phyloP scores from a whole-genome alignment of 805 yeast genomes.

The Peterozyma xylosa region DNA sequence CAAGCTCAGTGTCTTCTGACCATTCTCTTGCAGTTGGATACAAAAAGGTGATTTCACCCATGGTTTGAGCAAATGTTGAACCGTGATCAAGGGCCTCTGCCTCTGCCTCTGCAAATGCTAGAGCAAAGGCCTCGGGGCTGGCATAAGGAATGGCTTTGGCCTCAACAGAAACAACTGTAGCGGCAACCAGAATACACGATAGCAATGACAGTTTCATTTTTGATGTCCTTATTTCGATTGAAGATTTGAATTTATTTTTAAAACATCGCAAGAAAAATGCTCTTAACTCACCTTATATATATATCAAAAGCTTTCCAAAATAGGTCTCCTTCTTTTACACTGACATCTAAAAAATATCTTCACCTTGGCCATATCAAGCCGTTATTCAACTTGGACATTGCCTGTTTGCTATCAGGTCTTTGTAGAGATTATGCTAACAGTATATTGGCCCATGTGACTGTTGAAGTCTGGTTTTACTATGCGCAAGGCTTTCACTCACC shows the following conservation, averaged over 20 bases:
- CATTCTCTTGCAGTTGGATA: conserved; percentile 38
- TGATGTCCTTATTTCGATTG: background rate
- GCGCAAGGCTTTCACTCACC: conserved; percentile 1
- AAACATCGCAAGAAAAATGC: too few species aligned
- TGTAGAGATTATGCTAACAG: background rate
- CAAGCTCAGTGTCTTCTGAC: conserved; percentile 35
- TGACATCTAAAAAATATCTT: too few species aligned
- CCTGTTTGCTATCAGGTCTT: too few species aligned
- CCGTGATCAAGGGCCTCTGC: conserved; percentile 28
- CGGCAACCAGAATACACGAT: conserved; percentile 2
- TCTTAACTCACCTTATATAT: background rate
- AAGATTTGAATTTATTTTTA: too few species aligned
- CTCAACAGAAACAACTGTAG: background rate
- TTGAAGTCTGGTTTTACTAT: background rate
- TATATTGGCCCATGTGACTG: background rate
- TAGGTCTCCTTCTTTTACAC: too few species aligned
- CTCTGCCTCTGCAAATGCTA: conserved; percentile 14
- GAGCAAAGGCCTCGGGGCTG: conserved; percentile 19
- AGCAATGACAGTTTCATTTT: conserved; percentile 4
- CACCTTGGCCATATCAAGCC: too few species aligned
- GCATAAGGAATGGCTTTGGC: conserved; percentile 11
- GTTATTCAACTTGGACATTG: too few species aligned
- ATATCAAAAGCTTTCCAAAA: background rate
- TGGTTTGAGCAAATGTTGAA: conserved; percentile 24
- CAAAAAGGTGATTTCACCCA: conserved; percentile 32